Percentiles rank a stretch among this genome's conserved stretches.
Evolutionary conservation across 345 rosid genomes (phyloP).

Genomic region (Aethionema arabicum): DNA sequence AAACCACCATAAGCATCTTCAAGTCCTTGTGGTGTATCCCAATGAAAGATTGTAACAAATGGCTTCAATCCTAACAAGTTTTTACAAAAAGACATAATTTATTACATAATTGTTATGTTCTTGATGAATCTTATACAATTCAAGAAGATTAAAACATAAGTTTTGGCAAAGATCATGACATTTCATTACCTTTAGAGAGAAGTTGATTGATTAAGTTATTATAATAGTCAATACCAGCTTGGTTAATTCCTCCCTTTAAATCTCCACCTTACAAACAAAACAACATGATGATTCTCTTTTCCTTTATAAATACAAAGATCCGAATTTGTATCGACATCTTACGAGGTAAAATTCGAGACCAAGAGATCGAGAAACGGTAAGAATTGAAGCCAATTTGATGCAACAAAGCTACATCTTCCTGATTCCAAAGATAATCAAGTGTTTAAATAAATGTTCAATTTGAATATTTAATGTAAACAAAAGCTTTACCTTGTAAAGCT

Average conservation of each 20-base stretch:
- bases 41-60: constrained; percentile 33
- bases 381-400: constrained; percentile 36
- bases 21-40: constrained; percentile 40
- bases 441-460: no score
- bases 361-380: constrained; percentile 39
- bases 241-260: constrained; percentile 38
- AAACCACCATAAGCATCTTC: constrained; percentile 40
- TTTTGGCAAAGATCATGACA: not conserved
- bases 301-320: not conserved
- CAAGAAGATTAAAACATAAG: not conserved
- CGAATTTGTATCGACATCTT: not conserved
- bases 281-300: not conserved
- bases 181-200: not conserved
- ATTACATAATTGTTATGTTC: not conserved
- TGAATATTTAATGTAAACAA: not conserved
- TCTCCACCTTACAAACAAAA: constrained; percentile 30
- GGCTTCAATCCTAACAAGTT: constrained; percentile 33
- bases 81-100: not conserved
- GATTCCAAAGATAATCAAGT: not conserved
- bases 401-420: constrained; percentile 34
- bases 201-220: constrained; percentile 40
- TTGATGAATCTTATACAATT: no score
- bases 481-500: constrained; percentile 26
- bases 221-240: constrained; percentile 40
- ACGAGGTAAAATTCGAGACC: constrained; percentile 38